These are phyloP conservation scores for Lachnellula suecica DNA, from an alignment of 2,329 filamentous ascomycete genomes.

Conservation along the genomic window DNA sequence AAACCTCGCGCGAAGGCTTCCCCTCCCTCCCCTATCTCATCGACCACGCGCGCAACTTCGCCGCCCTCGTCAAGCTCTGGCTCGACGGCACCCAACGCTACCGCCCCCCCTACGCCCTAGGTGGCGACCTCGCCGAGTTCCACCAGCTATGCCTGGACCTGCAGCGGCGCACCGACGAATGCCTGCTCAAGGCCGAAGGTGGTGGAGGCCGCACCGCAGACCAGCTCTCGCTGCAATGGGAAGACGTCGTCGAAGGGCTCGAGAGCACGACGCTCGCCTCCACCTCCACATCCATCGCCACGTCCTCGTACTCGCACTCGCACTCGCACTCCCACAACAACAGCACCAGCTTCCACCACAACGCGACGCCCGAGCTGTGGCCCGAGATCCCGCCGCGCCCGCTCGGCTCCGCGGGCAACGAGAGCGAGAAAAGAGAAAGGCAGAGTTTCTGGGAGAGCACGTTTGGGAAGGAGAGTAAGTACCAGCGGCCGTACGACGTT, in stretches of 20 bases:
- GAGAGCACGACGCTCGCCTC: conserved; percentile 17
- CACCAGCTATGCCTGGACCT: conserved; percentile 30
- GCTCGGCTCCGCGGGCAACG: conserved; percentile 27
- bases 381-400: conserved; percentile 8
- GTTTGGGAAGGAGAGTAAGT: conserved; percentile 31
- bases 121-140: conserved; percentile 32
- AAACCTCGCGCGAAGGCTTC: conserved; percentile 84
- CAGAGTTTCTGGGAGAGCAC: conserved; percentile 34
- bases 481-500: too few relatives aligned
- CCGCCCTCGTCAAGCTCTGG: conserved; percentile 81
- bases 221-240: conserved; percentile 26
- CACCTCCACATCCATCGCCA: neutral
- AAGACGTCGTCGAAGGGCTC: conserved; percentile 28
- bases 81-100: conserved; percentile 48
- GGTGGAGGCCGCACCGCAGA: conserved; percentile 23
- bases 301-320: neutral
- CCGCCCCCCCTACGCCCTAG: conserved; percentile 15
- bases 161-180: conserved; percentile 32
- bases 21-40: conserved; percentile 91
- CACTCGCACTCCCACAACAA: neutral
- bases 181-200: conserved; percentile 30
- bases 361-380: neutral
- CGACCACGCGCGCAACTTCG: conserved; percentile 82
- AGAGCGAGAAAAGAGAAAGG: conserved; percentile 23
- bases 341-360: neutral